Evolutionary conservation across 2,329 filamentous ascomycete genomes (phyloP).

Genomic region (Stemphylium lycopersici): DNA sequence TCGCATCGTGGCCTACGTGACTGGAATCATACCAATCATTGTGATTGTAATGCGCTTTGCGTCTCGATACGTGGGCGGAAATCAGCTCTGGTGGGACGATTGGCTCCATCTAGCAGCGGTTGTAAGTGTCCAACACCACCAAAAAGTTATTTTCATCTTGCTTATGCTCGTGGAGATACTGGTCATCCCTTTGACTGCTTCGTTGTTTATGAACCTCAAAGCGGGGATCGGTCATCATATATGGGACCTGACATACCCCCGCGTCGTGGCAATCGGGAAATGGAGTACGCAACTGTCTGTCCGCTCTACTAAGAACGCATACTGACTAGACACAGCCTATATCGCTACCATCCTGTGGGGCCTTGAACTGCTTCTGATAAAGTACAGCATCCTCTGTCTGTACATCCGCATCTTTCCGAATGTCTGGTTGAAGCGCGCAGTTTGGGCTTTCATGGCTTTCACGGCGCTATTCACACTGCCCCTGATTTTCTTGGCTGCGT

Average conservation of each 20-base stretch:
- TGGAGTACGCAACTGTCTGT: conserved; percentile 1
- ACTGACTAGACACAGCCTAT: conserved; percentile 3
- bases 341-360: conserved; percentile 3
- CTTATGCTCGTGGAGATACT: conserved; percentile 1
- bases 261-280: not conserved
- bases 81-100: conserved; percentile 6
- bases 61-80: conserved; percentile 3
- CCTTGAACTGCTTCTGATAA: conserved; percentile 2
- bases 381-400: conserved; percentile 9
- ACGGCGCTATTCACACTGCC: conserved; percentile 5
- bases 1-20: conserved; percentile 4
- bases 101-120: conserved; percentile 7
- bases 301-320: not conserved
- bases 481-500: conserved; percentile 1
- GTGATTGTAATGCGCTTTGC: conserved; percentile 8
- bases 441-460: conserved; percentile 6
- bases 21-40: conserved; percentile 4
- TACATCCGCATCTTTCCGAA: conserved; percentile 9
- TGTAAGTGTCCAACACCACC: conserved; percentile 1
- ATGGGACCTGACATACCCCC: conserved; percentile 10
- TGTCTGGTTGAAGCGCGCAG: conserved; percentile 7
- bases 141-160: not conserved
- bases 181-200: conserved; percentile 2
- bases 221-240: conserved; percentile 3
- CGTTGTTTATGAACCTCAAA: not conserved